These are phyloP conservation scores for Tricholoma hemisulphureum DNA, from an alignment of 768 basidiomycete genomes.

Conservation along the genomic window DNA sequence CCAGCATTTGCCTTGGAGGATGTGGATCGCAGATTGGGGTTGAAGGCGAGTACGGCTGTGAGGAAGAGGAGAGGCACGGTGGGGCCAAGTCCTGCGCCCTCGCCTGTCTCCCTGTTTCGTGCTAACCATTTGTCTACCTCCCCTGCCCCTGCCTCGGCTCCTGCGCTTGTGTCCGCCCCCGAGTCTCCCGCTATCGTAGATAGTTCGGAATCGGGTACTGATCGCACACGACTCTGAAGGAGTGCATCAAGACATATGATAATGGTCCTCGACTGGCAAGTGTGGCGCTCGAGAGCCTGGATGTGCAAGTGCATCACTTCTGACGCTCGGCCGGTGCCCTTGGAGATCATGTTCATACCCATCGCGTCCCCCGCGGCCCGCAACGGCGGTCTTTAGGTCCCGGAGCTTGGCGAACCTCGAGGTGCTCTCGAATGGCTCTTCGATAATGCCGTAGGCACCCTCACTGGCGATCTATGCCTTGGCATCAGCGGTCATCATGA, in stretches of 20 bases:
- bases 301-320: slow-evolving; percentile 69
- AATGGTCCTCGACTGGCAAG: slow-evolving; percentile 64
- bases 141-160: neutral
- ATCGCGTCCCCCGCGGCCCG: slow-evolving; percentile 98
- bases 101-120: neutral
- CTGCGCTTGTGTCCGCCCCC: slow-evolving; percentile 2
- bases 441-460: slow-evolving; percentile 74
- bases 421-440: slow-evolving; percentile 89
- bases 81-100: neutral
- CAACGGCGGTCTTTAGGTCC: slow-evolving; percentile 83
- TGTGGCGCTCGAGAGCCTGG: slow-evolving; percentile 58
- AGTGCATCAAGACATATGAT: slow-evolving; percentile 79
- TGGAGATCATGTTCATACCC: slow-evolving; percentile 99
- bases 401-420: slow-evolving; percentile 89
- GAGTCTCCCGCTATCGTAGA: no score
- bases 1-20: slow-evolving; percentile 54
- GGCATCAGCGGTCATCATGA: slow-evolving; percentile 78
- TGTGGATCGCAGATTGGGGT: slow-evolving; percentile 47
- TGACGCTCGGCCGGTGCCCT: slow-evolving; percentile 94
- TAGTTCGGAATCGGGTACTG: neutral
- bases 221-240: slow-evolving; percentile 48
- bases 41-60: slow-evolving; percentile 21
- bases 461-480: slow-evolving; percentile 83
- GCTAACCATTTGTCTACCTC: neutral
- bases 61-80: slow-evolving; percentile 13